These are phyloP conservation scores for Forsythia viridissima DNA, from an alignment of 257 asterid species.

Conservation along the genomic window DNA sequence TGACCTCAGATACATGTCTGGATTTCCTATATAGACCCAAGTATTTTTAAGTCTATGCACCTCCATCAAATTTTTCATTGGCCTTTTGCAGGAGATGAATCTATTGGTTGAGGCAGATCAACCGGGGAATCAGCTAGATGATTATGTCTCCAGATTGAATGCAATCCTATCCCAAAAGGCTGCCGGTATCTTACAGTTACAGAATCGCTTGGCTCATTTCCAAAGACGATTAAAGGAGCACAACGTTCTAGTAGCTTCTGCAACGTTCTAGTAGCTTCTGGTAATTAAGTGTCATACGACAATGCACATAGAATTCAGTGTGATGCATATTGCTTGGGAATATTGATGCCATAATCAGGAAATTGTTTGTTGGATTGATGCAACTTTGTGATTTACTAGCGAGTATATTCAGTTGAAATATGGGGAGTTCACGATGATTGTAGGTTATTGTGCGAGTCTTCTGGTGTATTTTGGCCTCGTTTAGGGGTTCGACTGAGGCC, in stretches of 20 bases:
- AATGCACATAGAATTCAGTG: conserved; percentile 16
- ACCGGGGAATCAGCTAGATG: conserved; percentile 90
- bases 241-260: conserved; percentile 81
- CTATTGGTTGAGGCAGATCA: conserved; percentile 93
- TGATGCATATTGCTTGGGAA: conserved; percentile 24
- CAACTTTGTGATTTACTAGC: conserved; percentile 15
- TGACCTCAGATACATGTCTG: neutral
- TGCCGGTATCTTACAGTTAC: conserved; percentile 76
- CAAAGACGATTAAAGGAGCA: conserved; percentile 87
- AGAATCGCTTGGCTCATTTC: conserved; percentile 79
- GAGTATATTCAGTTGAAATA: conserved; percentile 22
- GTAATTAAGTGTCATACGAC: conserved; percentile 36
- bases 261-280: conserved; percentile 81
- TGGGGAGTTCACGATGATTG: neutral
- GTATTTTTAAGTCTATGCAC: neutral
- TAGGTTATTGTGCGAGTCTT: conserved; percentile 20
- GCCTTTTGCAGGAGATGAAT: conserved; percentile 77
- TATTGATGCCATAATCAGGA: neutral
- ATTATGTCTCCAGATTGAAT: conserved; percentile 71
- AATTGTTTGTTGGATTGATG: conserved; percentile 18
- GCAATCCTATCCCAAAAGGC: conserved; percentile 91
- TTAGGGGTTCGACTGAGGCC: conserved; percentile 14
- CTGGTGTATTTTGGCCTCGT: conserved; percentile 10
- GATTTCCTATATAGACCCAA: neutral
- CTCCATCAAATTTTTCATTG: neutral